phyloP scores from a whole-genome alignment of 306 rosid species.

The Chamaecrista fasciculata region DNA sequence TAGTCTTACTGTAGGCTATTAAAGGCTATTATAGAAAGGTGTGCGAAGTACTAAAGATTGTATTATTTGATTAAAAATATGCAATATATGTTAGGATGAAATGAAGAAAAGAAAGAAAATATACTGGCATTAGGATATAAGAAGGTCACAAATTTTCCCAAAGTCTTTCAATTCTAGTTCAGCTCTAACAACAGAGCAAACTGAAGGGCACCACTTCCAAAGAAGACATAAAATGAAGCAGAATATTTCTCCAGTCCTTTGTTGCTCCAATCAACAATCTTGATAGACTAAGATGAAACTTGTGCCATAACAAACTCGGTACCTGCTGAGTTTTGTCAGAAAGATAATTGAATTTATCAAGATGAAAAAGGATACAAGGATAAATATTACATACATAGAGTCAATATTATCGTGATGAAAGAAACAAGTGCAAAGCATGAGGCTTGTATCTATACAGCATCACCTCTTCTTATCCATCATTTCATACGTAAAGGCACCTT shows the following conservation, averaged over 20 bases:
- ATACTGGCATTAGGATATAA: too few relatives aligned
- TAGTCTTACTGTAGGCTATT: too few relatives aligned
- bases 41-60: constrained; percentile 65
- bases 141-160: constrained; percentile 52
- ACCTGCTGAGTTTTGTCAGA: constrained; percentile 26
- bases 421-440: not conserved
- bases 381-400: constrained; percentile 9
- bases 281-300: constrained; percentile 7
- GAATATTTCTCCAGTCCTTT: constrained; percentile 23
- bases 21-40: constrained; percentile 53
- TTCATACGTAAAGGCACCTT: not conserved
- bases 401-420: not conserved
- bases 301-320: constrained; percentile 10
- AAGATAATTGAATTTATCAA: not conserved
- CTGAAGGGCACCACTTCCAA: constrained; percentile 30
- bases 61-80: constrained; percentile 59
- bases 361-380: not conserved
- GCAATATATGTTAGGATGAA: constrained; percentile 40
- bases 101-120: constrained; percentile 54
- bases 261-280: constrained; percentile 37
- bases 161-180: constrained; percentile 58
- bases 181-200: constrained; percentile 35
- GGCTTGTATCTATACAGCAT: constrained; percentile 4
- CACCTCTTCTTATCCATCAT: not conserved
- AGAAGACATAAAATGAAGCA: constrained; percentile 22